phyloP scores from a whole-genome alignment of 2,329 filamentous ascomycete species.

The Dichotomopilus funicola region DNA sequence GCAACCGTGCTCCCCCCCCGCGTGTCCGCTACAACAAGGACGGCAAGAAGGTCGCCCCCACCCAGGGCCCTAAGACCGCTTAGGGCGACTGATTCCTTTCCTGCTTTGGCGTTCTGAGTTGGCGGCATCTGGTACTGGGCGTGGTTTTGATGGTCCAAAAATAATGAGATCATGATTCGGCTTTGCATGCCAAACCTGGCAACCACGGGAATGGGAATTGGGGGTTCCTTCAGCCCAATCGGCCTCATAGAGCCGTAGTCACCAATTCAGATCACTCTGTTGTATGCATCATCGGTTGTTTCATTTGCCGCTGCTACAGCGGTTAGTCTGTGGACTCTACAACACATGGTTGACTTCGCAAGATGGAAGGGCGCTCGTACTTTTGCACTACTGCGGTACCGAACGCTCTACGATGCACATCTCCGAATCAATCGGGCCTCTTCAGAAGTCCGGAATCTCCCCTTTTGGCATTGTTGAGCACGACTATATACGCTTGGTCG shows the following conservation, averaged over 20 bases:
- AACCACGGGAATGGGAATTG: conserved; percentile 19
- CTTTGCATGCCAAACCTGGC: conserved; percentile 18
- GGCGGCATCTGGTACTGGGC: conserved; percentile 19
- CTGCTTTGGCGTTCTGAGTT: conserved; percentile 21
- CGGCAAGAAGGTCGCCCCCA: conserved; percentile 97
- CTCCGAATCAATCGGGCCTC: no score
- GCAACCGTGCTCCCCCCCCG: conserved; percentile 97
- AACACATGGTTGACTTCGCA: no score
- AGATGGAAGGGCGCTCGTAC: no score
- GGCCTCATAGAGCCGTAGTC: conserved; percentile 24
- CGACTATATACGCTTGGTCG: no score
- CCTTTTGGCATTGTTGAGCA: no score
- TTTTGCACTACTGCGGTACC: no score
- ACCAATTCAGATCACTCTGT: conserved; percentile 23
- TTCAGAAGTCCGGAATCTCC: no score
- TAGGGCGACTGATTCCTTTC: conserved; percentile 12
- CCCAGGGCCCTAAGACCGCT: conserved; percentile 61
- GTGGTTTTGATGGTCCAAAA: conserved; percentile 18
- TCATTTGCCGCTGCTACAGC: neutral
- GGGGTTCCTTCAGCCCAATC: conserved; percentile 14
- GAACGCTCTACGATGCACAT: no score
- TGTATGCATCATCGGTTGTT: neutral
- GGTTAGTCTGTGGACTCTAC: no score
- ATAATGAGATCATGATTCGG: conserved; percentile 23
- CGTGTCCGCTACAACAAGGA: conserved; percentile 99